phyloP scores from a whole-genome alignment of 176 grass and related monocot species.

The Aegilops bicornis region DNA sequence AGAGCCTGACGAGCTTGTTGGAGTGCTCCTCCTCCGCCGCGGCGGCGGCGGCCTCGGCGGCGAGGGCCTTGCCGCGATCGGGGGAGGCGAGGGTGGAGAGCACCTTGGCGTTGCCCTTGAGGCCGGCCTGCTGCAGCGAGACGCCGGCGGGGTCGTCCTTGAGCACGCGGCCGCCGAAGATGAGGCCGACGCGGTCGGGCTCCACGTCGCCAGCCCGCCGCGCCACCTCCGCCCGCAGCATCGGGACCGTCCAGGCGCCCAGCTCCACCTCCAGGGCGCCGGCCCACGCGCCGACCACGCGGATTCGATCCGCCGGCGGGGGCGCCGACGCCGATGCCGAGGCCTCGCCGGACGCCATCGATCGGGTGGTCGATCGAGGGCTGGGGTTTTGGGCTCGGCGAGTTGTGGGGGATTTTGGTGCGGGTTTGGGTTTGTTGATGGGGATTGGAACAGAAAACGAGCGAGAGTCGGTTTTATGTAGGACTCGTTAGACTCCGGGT shows the following conservation, averaged over 20 bases:
- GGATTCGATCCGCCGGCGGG: slow-evolving; percentile 40
- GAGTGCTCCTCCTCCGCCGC: slow-evolving; percentile 67
- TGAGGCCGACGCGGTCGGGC: slow-evolving; percentile 68
- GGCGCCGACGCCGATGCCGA: neutral
- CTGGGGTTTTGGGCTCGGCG: neutral
- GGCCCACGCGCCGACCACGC: slow-evolving; percentile 75
- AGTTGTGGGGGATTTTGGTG: slow-evolving; percentile 20
- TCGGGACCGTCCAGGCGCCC: slow-evolving; percentile 72
- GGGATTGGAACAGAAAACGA: neutral
- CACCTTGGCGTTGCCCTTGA: slow-evolving; percentile 85
- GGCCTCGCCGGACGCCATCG: slow-evolving; percentile 30
- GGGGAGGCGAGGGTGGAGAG: slow-evolving; percentile 56
- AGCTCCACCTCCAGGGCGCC: slow-evolving; percentile 64
- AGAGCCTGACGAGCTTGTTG: slow-evolving; percentile 58
- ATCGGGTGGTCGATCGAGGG: slow-evolving; percentile 30
- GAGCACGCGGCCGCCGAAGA: slow-evolving; percentile 85
- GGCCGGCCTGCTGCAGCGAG: slow-evolving; percentile 50
- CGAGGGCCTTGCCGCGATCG: slow-evolving; percentile 57
- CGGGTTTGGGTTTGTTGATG: neutral
- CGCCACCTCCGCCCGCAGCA: slow-evolving; percentile 88
- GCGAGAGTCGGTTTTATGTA: neutral
- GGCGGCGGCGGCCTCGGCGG: slow-evolving; percentile 48
- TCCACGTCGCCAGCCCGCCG: slow-evolving; percentile 50
- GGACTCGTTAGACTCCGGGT: neutral
- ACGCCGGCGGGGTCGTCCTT: slow-evolving; percentile 41